Conservation (phyloP, 805 yeast species). For the Candida railenensis region DNA sequence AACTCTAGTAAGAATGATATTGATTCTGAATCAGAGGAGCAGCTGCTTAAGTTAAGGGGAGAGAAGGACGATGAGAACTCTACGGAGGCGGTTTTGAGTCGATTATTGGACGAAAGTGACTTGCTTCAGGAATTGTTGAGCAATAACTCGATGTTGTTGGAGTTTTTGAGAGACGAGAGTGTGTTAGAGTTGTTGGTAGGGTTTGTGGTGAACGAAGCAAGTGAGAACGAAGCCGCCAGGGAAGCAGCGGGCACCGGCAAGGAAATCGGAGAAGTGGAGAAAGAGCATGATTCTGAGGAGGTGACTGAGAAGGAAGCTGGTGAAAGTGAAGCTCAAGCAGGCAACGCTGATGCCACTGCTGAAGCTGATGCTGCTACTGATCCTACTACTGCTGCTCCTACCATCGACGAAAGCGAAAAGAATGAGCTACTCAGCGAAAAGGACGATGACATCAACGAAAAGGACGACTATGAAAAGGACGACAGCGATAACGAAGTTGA, state of each 20-base stretch:
- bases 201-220: constrained; percentile 33
- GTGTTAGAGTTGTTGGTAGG: constrained; percentile 38
- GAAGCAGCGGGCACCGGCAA: neutral
- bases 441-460: constrained; percentile 6
- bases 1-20: constrained; percentile 13
- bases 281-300: neutral
- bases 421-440: constrained; percentile 6
- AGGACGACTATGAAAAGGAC: constrained; percentile 8
- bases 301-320: neutral
- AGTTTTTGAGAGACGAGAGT: constrained; percentile 38
- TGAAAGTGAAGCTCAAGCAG: constrained; percentile 1
- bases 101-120: constrained; percentile 42
- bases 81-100: constrained; percentile 23
- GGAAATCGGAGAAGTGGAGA: too few relatives aligned
- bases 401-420: too few relatives aligned
- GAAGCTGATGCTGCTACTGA: constrained; percentile 3
- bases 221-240: neutral
- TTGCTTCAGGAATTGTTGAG: constrained; percentile 42
- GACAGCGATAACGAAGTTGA: constrained; percentile 9
- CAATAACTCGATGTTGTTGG: constrained; percentile 41
- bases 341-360: neutral
- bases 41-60: neutral
- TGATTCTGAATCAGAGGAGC: constrained; percentile 10
- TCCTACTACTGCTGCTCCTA: too few relatives aligned
- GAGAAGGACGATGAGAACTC: constrained; percentile 11